Evolutionary conservation across 139 green algal genomes (phyloP).

Genomic region (Marvania coccoides): DNA sequence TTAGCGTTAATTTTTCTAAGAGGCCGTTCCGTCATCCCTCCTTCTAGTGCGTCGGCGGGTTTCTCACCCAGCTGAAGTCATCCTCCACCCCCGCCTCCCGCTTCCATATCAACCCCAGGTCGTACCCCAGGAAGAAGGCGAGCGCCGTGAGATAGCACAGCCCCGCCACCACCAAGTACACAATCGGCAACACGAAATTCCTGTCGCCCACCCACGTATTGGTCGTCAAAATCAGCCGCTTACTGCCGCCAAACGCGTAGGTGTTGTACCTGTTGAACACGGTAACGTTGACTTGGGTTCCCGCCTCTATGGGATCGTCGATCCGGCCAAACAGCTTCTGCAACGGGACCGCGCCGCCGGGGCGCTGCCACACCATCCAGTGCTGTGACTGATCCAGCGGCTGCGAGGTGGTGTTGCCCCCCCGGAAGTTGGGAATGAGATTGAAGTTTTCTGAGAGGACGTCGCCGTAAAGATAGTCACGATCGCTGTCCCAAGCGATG

Average conservation of each 20-base stretch:
- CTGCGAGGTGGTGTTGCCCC: conserved; percentile 37
- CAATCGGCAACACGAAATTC: conserved; percentile 59
- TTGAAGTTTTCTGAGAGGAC: conserved; percentile 70
- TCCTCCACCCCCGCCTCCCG: conserved; percentile 1
- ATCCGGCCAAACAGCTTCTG: conserved; percentile 73
- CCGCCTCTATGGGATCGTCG: conserved; percentile 31
- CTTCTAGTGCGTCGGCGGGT: no score
- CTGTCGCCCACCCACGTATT: conserved; percentile 67
- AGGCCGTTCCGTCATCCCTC: no score
- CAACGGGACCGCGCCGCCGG: conserved; percentile 48
- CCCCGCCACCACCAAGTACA: conserved; percentile 49
- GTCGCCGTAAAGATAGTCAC: conserved; percentile 53
- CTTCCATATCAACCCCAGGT: conserved; percentile 16
- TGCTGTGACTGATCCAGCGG: conserved; percentile 71
- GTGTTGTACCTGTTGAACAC: conserved; percentile 75
- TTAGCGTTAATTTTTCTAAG: no score
- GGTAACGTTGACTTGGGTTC: conserved; percentile 28
- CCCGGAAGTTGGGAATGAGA: conserved; percentile 28
- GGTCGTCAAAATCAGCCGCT: conserved; percentile 51
- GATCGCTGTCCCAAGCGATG: conserved; percentile 69
- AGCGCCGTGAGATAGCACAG: conserved; percentile 22
- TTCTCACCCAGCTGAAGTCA: conserved; percentile 17
- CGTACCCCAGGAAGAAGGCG: conserved; percentile 29
- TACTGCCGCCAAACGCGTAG: conserved; percentile 54
- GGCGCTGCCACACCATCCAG: conserved; percentile 95